phyloP scores from a whole-genome alignment of 2,329 filamentous ascomycete genomes.

The Ophiocordyceps camponoti-saundersi region DNA sequence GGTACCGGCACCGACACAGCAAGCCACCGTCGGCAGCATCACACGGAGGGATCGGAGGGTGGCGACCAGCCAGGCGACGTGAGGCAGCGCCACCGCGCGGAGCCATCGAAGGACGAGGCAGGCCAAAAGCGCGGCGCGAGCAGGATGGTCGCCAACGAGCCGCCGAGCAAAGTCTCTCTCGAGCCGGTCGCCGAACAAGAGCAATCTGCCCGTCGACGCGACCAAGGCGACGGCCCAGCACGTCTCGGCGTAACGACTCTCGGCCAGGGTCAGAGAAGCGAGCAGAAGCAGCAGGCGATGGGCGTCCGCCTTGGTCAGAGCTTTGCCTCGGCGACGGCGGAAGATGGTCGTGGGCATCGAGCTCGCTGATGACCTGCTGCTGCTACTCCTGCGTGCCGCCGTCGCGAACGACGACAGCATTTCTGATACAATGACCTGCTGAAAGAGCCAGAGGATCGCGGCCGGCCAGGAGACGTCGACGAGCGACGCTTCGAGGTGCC shows the following conservation, averaged over 20 bases:
- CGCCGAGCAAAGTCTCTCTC: slow-evolving; percentile 3
- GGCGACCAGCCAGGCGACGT: background rate
- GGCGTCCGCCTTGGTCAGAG: background rate
- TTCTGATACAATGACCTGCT: background rate
- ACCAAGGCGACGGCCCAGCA: slow-evolving; percentile 11
- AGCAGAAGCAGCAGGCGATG: slow-evolving; percentile 7
- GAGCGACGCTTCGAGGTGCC: slow-evolving; percentile 14
- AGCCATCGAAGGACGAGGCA: slow-evolving; percentile 6
- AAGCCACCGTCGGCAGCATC: background rate
- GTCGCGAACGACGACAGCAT: background rate
- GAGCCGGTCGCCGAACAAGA: slow-evolving; percentile 2
- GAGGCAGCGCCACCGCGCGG: background rate
- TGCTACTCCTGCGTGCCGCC: background rate
- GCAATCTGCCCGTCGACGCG: slow-evolving; percentile 8
- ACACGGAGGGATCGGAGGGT: background rate
- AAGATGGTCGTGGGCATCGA: no score
- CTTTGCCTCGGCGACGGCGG: background rate
- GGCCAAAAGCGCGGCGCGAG: slow-evolving; percentile 5
- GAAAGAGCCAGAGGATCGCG: slow-evolving; percentile 2
- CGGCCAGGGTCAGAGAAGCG: slow-evolving; percentile 10
- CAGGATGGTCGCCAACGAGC: slow-evolving; percentile 2
- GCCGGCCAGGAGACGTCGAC: slow-evolving; percentile 2
- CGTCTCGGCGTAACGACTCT: slow-evolving; percentile 12
- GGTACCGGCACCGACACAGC: slow-evolving; percentile 4
- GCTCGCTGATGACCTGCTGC: background rate